Conservation (phyloP, 176 grass and related monocot genomes). For the Tillandsia leiboldiana region DNA sequence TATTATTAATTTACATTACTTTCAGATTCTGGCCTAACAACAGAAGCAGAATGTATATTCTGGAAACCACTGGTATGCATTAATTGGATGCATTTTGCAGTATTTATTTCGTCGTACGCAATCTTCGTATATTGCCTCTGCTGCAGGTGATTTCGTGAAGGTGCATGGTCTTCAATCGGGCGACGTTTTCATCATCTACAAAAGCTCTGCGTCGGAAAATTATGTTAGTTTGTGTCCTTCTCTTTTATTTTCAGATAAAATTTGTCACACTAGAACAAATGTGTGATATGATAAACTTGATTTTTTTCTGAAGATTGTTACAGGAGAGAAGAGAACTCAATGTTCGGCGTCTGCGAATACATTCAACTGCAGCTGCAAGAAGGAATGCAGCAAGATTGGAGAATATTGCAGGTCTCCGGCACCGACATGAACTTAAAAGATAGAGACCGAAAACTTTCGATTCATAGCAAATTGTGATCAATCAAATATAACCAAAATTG, state of each 20-base stretch:
- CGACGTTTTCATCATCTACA: slow-evolving; percentile 52
- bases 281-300: not conserved
- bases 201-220: slow-evolving; percentile 30
- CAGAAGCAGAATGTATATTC: slow-evolving; percentile 79
- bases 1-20: not conserved
- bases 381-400: slow-evolving; percentile 6
- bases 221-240: slow-evolving; percentile 29
- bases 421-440: too few relatives aligned
- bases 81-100: not conserved
- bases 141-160: slow-evolving; percentile 66
- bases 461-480: not conserved
- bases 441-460: not conserved
- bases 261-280: not conserved
- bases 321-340: slow-evolving; percentile 25
- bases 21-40: slow-evolving; percentile 93
- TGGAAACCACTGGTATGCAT: slow-evolving; percentile 53
- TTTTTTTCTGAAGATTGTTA: slow-evolving; percentile 28
- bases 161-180: slow-evolving; percentile 44
- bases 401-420: slow-evolving; percentile 10
- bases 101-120: not conserved
- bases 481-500: too few relatives aligned
- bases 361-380: slow-evolving; percentile 13
- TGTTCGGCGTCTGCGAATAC: not conserved
- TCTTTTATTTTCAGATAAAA: not conserved
- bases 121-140: not conserved